Evolutionary conservation across 2,329 filamentous ascomycete genomes (phyloP).

Genomic region (Lasiodiplodia sp.): DNA sequence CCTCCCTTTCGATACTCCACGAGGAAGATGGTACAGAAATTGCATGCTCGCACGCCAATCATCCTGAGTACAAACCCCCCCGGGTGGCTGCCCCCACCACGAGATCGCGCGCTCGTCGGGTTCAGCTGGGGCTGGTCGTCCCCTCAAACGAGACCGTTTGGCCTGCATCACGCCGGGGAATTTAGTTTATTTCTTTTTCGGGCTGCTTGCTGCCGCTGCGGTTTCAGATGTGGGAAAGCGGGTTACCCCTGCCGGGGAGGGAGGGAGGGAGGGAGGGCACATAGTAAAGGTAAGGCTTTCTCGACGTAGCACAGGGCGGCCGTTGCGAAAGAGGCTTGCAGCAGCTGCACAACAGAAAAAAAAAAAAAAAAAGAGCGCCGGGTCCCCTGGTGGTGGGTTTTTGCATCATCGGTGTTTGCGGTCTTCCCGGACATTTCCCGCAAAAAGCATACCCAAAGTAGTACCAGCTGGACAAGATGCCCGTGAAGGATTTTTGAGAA

Average conservation of each 20-base stretch:
- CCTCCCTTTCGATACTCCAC: no score
- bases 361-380: not conserved
- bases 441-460: not conserved
- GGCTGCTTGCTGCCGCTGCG: conserved; percentile 12
- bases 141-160: conserved; percentile 17
- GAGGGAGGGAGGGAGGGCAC: not conserved
- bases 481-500: not conserved
- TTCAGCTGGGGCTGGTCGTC: not conserved
- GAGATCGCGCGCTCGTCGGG: not conserved
- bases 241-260: conserved; percentile 4
- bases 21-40: not conserved
- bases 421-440: no score
- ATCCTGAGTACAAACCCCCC: not conserved
- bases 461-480: not conserved
- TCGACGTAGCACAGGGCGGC: conserved; percentile 6
- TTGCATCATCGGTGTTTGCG: no score
- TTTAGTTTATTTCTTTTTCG: conserved; percentile 7
- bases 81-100: not conserved
- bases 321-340: conserved; percentile 26
- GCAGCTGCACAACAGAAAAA: not conserved
- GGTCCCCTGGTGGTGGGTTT: not conserved
- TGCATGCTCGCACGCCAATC: conserved; percentile 1
- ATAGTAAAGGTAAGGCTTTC: conserved; percentile 4
- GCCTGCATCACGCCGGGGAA: conserved; percentile 24
- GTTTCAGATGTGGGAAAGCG: conserved; percentile 12